Percentiles rank a stretch among this genome's conserved stretches.
Evolutionary conservation across 768 basidiomycete species (phyloP).

Genomic region (Panus rudis): DNA sequence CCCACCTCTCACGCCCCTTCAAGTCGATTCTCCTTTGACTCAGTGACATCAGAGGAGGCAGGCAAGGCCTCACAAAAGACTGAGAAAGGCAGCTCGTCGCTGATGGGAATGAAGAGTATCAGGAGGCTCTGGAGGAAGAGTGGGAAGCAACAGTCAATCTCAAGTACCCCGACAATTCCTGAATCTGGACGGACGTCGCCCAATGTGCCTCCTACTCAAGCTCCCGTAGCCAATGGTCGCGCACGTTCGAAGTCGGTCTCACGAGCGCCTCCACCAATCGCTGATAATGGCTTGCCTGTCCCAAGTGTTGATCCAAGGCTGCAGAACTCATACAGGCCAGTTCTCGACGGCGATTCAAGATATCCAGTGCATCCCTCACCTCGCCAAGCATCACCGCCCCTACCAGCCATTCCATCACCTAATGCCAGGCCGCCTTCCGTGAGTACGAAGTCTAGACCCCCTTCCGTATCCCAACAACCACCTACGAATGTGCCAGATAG

Average conservation of each 20-base stretch:
- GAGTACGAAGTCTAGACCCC: no score
- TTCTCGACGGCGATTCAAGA: conserved; percentile 69
- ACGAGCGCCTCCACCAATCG: conserved; percentile 4
- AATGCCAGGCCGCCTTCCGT: no score
- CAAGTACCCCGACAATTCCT: conserved; percentile 8
- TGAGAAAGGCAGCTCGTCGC: conserved; percentile 35
- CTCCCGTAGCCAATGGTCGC: conserved; percentile 6
- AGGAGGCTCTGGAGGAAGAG: conserved; percentile 78
- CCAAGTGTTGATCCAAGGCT: conserved; percentile 32
- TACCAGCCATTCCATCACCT: conserved; percentile 15
- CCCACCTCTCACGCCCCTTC: conserved; percentile 20
- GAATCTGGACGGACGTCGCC: conserved; percentile 21
- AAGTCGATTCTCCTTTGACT: conserved; percentile 71
- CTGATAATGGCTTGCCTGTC: conserved; percentile 5
- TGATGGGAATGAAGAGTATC: conserved; percentile 70
- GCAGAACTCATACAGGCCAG: conserved; percentile 31
- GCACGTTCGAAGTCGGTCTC: conserved; percentile 10
- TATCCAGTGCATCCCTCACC: conserved; percentile 42
- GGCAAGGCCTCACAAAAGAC: conserved; percentile 20
- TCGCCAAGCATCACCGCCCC: conserved; percentile 12
- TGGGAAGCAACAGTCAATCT: conserved; percentile 34
- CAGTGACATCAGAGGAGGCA: conserved; percentile 33
- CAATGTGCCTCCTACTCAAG: conserved; percentile 11
- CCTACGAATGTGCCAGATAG: conserved; percentile 28
- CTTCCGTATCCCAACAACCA: conserved; percentile 14